These are phyloP conservation scores for Oidium heveae DNA, from an alignment of 2,329 filamentous ascomycete genomes.

Conservation along the genomic window DNA sequence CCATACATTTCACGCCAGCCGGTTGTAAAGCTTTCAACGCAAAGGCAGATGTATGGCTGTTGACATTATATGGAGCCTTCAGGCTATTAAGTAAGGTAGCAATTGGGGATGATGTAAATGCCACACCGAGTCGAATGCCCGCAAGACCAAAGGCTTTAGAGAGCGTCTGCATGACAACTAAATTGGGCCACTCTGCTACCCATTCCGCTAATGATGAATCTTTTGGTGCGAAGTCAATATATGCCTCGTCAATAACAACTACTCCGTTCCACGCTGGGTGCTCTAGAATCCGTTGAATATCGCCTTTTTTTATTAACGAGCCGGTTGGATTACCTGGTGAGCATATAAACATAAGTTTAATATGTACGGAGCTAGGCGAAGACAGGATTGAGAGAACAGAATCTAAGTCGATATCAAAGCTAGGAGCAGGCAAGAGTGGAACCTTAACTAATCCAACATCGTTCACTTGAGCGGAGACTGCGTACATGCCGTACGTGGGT, in stretches of 20 bases:
- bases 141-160: slow-evolving; percentile 93
- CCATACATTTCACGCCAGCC: slow-evolving; percentile 49
- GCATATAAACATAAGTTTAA: slow-evolving; percentile 85
- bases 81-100: slow-evolving; percentile 66
- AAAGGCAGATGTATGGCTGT: slow-evolving; percentile 62
- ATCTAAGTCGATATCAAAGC: slow-evolving; percentile 48
- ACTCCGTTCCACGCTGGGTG: slow-evolving; percentile 91
- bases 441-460: slow-evolving; percentile 69
- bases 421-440: slow-evolving; percentile 47
- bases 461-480: slow-evolving; percentile 82
- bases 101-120: slow-evolving; percentile 52
- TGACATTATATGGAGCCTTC: slow-evolving; percentile 92
- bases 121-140: slow-evolving; percentile 70
- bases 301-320: slow-evolving; percentile 46
- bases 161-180: slow-evolving; percentile 96
- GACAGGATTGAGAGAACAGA: slow-evolving; percentile 42
- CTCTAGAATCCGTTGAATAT: slow-evolving; percentile 47
- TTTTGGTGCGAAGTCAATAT: slow-evolving; percentile 74
- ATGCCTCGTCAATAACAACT: slow-evolving; percentile 83
- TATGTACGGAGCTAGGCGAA: slow-evolving; percentile 25
- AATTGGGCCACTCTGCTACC: slow-evolving; percentile 78
- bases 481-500: slow-evolving; percentile 97
- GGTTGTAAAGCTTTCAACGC: slow-evolving; percentile 46
- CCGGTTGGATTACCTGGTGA: slow-evolving; percentile 90
- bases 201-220: slow-evolving; percentile 68